Conservation (phyloP, 2,329 filamentous ascomycete genomes). For the Trichoderma polysporum region DNA sequence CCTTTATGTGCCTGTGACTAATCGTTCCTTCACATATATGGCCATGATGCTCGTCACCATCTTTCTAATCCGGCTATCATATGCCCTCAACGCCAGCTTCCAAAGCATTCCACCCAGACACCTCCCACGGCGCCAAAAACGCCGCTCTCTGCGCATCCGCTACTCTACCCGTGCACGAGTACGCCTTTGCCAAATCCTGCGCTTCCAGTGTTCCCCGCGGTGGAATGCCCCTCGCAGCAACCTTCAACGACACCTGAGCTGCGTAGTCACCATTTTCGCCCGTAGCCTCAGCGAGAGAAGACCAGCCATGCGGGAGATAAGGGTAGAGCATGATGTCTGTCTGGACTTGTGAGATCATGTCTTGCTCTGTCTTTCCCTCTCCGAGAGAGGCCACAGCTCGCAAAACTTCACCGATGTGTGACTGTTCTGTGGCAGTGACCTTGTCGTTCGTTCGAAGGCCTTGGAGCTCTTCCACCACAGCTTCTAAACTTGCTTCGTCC, state of each 20-base stretch:
- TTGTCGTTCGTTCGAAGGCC: constrained; percentile 66
- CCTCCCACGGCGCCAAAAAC: constrained; percentile 78
- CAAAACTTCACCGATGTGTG: constrained; percentile 71
- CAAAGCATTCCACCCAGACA: constrained; percentile 63
- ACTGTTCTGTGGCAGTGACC: constrained; percentile 62
- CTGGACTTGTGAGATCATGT: constrained; percentile 64
- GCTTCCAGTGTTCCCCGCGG: constrained; percentile 68
- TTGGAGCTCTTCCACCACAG: constrained; percentile 76
- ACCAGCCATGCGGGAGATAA: constrained; percentile 77
- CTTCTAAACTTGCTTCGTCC: constrained; percentile 76
- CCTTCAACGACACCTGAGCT: constrained; percentile 77
- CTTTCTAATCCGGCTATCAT: background rate
- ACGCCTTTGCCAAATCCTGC: constrained; percentile 68
- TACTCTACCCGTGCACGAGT: constrained; percentile 68
- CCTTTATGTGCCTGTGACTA: background rate
- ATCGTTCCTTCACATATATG: background rate
- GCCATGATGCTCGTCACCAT: background rate
- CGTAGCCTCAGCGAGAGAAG: constrained; percentile 58
- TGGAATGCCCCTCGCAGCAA: constrained; percentile 72
- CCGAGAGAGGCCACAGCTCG: constrained; percentile 67
- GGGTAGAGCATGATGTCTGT: constrained; percentile 80
- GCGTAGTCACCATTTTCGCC: constrained; percentile 39
- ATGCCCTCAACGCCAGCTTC: constrained; percentile 32
- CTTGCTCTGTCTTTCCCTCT: constrained; percentile 47
- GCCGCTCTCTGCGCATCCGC: constrained; percentile 75